Base-by-base conservation (phyloP, 2,329 filamentous ascomycete species). In the Neonectria ditissima region DNA sequence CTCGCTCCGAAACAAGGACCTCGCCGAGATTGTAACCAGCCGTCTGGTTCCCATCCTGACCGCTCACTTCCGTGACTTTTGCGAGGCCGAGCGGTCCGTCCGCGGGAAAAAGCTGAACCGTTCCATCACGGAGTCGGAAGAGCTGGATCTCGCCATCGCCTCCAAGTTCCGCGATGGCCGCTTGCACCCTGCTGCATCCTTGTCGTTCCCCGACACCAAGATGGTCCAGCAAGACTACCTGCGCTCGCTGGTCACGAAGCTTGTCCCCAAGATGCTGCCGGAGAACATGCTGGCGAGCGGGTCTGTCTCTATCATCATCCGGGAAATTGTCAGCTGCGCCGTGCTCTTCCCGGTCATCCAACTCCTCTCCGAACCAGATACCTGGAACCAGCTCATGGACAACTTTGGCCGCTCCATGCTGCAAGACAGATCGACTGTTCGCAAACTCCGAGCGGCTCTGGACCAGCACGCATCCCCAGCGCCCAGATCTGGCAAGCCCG, bases 331-430 rank as follows among this genome's bases (percentile, higher is more conserved):
- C n/a, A 86, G 93, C 22, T 97, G 96, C 78, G 93, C 93, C n/a
- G 90, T 99, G 41, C 82, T 99, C 39, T 90, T 89, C 44, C 96
- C 96, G 1, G 82, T 97, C 22, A 85, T 97, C 75, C 89, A 91
- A 72, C 83, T 94, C 65, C 82, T 99, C 18, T 88, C 92, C 5
- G 95, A 99, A 71, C 94, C 97, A 1, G 97, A 99, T 80, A 97
- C 92, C 9, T 99, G 95, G 95, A 98, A 99, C 74, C 94, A 97
- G 77, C 80, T 97, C 63, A 93, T 98, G 85, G 95, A 98, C 78
- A 94, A 91, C 59, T 93, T 91, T 78, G 92, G 94, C 18, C 90
- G 92, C 53, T 91, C 91, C 26, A 91, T 97, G 82, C 84, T 99
- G 44, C 96, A 98, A 78, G 97, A 99, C 77, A 89, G 97, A 39